Conservation (phyloP, 768 basidiomycete genomes). For the Cystoderma amianthinum region DNA sequence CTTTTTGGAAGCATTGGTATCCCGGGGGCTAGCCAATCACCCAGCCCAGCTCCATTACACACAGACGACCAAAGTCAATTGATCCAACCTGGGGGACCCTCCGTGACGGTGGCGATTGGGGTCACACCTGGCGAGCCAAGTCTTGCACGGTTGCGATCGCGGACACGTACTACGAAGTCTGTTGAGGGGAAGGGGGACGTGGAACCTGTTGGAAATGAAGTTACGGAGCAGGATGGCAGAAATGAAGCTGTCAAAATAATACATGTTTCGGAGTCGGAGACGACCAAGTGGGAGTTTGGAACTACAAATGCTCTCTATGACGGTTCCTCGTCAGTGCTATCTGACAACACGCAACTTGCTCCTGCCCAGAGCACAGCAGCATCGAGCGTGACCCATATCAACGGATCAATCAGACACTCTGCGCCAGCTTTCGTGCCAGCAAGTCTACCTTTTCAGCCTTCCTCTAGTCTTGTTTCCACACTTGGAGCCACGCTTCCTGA, state of each 20-base stretch:
- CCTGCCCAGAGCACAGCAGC: not conserved
- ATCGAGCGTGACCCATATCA: not conserved
- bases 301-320: conserved; percentile 20
- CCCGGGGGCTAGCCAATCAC: conserved; percentile 16
- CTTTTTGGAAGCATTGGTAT: conserved; percentile 47
- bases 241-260: not conserved
- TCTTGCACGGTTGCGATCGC: not conserved
- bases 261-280: conserved; percentile 1
- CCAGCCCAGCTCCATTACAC: conserved; percentile 11
- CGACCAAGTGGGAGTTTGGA: conserved; percentile 52
- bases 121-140: conserved; percentile 16
- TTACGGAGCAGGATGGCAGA: not conserved
- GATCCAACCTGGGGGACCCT: conserved; percentile 20
- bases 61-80: too few relatives aligned
- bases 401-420: not conserved
- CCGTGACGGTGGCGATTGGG: conserved; percentile 38
- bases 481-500: conserved; percentile 5
- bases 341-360: not conserved
- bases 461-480: not conserved
- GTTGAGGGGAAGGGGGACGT: not conserved
- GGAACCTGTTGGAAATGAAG: not conserved
- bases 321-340: not conserved
- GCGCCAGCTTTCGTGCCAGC: not conserved
- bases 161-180: conserved; percentile 3
- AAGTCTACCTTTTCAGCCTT: not conserved